Evolutionary conservation across 1,284 basidiomycete species (phyloP).

Genomic region (Termitomyces sp.): DNA sequence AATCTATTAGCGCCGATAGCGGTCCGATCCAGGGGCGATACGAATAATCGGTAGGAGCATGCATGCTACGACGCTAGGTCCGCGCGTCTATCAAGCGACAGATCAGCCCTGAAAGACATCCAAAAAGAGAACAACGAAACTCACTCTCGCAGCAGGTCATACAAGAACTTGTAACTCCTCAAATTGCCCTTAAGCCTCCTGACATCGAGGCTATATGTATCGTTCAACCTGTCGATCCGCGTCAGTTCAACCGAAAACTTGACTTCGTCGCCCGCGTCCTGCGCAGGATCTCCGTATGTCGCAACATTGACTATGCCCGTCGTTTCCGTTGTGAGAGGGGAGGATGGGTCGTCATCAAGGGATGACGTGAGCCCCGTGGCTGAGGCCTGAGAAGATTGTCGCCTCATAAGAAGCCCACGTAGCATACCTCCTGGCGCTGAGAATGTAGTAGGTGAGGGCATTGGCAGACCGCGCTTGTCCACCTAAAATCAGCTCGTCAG

Average conservation of each 20-base stretch:
- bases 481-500: constrained; percentile 39
- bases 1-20: not conserved
- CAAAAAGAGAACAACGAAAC: constrained; percentile 30
- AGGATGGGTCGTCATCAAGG: constrained; percentile 38
- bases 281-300: constrained; percentile 69
- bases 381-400: constrained; percentile 80
- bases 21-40: not conserved
- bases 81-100: constrained; percentile 20
- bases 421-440: constrained; percentile 71
- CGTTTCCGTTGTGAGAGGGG: constrained; percentile 31
- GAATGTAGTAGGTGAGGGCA: constrained; percentile 67
- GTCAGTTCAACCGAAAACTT: constrained; percentile 91
- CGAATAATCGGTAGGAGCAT: not conserved
- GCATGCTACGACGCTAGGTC: constrained; percentile 12
- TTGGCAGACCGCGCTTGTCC: constrained; percentile 77
- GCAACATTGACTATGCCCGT: constrained; percentile 38
- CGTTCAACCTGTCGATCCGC: constrained; percentile 79
- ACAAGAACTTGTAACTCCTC: constrained; percentile 91
- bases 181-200: constrained; percentile 88
- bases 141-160: constrained; percentile 84
- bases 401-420: constrained; percentile 78
- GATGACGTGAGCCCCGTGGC: constrained; percentile 30
- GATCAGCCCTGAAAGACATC: not conserved
- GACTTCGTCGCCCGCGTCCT: constrained; percentile 90
- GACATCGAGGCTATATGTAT: constrained; percentile 86